Conservation (phyloP, 306 rosid genomes). For the Macrotyloma uniflorum region DNA sequence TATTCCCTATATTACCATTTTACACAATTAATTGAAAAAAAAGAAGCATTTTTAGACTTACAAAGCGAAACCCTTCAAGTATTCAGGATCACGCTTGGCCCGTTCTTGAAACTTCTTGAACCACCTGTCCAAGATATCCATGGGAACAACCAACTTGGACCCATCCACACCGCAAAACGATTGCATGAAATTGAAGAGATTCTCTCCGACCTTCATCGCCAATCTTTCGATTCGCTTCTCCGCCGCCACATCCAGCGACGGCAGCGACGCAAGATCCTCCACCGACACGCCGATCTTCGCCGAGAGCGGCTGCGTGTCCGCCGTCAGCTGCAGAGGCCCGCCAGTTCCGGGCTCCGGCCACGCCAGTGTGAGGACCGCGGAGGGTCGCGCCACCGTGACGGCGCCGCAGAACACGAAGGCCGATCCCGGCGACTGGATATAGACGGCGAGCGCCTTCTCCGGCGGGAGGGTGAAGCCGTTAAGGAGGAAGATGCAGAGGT, state of each 20-base stretch:
- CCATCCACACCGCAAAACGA: conserved; percentile 93
- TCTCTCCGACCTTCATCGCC: conserved; percentile 89
- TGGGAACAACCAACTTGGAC: conserved; percentile 80
- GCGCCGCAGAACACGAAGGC: conserved; percentile 83
- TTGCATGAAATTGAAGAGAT: conserved; percentile 91
- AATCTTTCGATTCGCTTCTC: conserved; percentile 71
- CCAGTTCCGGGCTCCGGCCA: conserved; percentile 78
- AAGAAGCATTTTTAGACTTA: neutral
- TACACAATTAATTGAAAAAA: neutral
- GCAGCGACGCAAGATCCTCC: conserved; percentile 81
- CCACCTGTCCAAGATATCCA: conserved; percentile 94
- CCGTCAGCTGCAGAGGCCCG: conserved; percentile 62
- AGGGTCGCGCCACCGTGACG: conserved; percentile 72
- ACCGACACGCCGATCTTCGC: conserved; percentile 96
- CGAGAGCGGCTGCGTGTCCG: conserved; percentile 63
- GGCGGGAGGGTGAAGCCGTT: conserved; percentile 85
- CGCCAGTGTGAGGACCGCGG: conserved; percentile 67
- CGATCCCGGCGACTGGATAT: conserved; percentile 89
- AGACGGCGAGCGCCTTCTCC: conserved; percentile 85
- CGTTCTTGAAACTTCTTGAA: conserved; percentile 86
- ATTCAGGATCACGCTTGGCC: conserved; percentile 86
- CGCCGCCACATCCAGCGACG: conserved; percentile 74
- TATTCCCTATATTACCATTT: neutral
- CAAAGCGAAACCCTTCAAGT: conserved; percentile 73
- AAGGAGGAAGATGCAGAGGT: conserved; percentile 83